Evolutionary conservation across 2,329 filamentous ascomycete species (phyloP), one percentile per base, ranked within the genome.

Genomic region (Cercospora sp.): DNA sequence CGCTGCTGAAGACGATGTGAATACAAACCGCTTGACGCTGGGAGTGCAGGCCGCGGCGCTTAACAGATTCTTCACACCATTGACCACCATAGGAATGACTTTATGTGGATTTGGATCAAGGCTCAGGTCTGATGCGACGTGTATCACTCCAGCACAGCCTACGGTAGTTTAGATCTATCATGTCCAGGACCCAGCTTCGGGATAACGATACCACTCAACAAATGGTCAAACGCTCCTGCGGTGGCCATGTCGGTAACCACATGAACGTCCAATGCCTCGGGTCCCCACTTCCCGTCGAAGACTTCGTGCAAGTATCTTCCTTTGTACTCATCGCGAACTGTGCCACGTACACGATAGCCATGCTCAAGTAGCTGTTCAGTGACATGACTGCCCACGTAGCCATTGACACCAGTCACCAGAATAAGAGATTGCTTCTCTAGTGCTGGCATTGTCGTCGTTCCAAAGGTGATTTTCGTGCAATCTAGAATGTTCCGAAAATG

Each of bases 341-440:
- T 65, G n/a, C 62, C 62, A 40, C 62, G 62, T 12, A 65, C 51
- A 16, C 34, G 21, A 32, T 58, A 65, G 18, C 51, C 51, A 40
- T 65, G 62, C 13, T 58, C 37, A 13, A 65, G 32, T 3, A 65
- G 62, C 24, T 58, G 51, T n/a, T 65, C 62, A 5, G 62, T 53
- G 24, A 65, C 24, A 45, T 55, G 45, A 10, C 32, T 37, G 49
- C 28, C 61, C 4, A 64, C 51, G 51, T 55, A 64, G 1, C 61
- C 61, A n/a, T 64, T 64, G 34, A 45, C 61, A 12, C 43, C 43
- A 24, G 43, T 49, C 1, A 49, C 43, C n/a, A 49, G 5, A 24
- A 49, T 49, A 3, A 49, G 7, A 1, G 43, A 49, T 24, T 21
- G 18, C 9, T 24, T 49, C 43, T 8, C 1, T 24, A 49, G 1